Evolutionary conservation across 2,329 filamentous ascomycete genomes (phyloP), one percentile per base, ranked within the genome.

Genomic region (Dactylellina leptospora): DNA sequence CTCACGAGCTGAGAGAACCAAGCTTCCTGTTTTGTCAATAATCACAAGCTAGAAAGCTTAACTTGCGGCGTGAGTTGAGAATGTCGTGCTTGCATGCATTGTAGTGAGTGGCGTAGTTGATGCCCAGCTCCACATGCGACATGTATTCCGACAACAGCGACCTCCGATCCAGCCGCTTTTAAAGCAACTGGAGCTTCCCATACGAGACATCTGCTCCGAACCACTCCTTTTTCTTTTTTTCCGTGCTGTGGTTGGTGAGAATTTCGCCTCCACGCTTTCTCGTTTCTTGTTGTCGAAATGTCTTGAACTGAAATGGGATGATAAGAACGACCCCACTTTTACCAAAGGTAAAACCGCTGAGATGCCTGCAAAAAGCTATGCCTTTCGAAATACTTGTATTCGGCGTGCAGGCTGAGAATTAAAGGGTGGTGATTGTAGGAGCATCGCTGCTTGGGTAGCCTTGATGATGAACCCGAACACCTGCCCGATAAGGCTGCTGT

Each of bases 401-500:
- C 13, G 6, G 30, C 13, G 13, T 33, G 30, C 13, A 6, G 30
- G 30, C 6, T 6, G 30, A 13, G 30, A 33, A 6, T 6, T 33
- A 33, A 13, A 13, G 30, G n/a, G n/a, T n/a, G n/a, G n/a, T n/a
- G n/a, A n/a, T n/a, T n/a, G n/a, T n/a, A n/a, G 38, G 4, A 10
- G 8, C 8, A 48, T 48, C 11, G 45, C 11, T 48, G 30, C 53
- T 50, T 56, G 61, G 61, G 51, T 25, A 38, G 40, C 60, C 54
- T 58, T 18, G 33, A 25, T 30, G 20, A 5, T 16, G 11, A 44
- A 51, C 18, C 58, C 44, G 28, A 58, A 38, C 18, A 68, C 62
- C 54, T 68, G 53, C 62, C 54, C 27, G 45, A 68, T 68, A 59
- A 68, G 54, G 62, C 44, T 68, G 62, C 48, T 58, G 45, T 54